A percentile compares a stretch with the other conserved stretches of the same genome.
These are phyloP conservation scores for Glycyrrhiza uralensis DNA, from an alignment of 306 rosid genomes.

Conservation along the genomic window DNA sequence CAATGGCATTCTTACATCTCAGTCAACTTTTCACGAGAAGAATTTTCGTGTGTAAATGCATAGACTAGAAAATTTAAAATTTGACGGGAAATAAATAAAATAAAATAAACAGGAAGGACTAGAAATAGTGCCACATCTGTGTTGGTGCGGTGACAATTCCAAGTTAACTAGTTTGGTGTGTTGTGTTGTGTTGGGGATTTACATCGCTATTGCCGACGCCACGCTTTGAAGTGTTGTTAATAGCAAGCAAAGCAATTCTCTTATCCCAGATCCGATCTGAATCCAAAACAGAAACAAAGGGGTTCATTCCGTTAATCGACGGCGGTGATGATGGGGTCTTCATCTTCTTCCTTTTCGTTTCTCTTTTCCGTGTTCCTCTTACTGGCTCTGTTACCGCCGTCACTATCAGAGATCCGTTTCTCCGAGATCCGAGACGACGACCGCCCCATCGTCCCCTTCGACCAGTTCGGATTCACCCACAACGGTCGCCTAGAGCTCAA, in stretches of 20 bases:
- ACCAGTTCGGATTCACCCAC: slow-evolving; percentile 85
- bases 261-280: slow-evolving; percentile 35
- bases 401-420: slow-evolving; percentile 70
- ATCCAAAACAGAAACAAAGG: slow-evolving; percentile 6
- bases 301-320: background rate
- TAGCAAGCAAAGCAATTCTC: background rate
- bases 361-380: slow-evolving; percentile 21
- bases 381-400: slow-evolving; percentile 7
- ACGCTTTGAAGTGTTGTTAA: background rate
- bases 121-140: background rate
- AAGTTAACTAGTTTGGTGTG: background rate
- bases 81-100: background rate
- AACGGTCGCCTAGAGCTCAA: slow-evolving; percentile 73
- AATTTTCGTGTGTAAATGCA: too few species aligned
- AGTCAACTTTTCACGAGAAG: too few species aligned
- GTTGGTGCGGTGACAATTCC: background rate
- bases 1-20: too few species aligned
- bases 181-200: background rate
- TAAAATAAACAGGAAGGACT: background rate
- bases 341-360: slow-evolving; percentile 6
- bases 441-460: slow-evolving; percentile 64
- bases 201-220: background rate
- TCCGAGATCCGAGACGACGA: slow-evolving; percentile 49
- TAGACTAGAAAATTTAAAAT: too few species aligned
- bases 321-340: slow-evolving; percentile 17